Evolutionary conservation across 371 early-diverging fungal species (phyloP).

Genomic region (Lichtheimia ornata): DNA sequence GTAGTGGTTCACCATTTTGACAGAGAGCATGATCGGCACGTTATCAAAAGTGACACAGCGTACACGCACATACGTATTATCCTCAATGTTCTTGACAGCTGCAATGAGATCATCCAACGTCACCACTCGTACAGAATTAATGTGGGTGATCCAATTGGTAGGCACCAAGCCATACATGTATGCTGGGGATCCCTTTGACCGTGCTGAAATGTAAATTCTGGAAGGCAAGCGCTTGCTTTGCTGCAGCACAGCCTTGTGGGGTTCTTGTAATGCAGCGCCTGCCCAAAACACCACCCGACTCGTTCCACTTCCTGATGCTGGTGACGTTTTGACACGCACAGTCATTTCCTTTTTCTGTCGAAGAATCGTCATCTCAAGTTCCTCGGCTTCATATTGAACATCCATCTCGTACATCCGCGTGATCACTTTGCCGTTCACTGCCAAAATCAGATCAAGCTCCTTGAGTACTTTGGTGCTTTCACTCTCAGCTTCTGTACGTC

Average conservation of each 20-base stretch:
- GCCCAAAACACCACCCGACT: conserved; percentile 77
- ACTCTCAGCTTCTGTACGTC: conserved; percentile 68
- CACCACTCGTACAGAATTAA: conserved; percentile 63
- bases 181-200: conserved; percentile 79
- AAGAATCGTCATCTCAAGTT: conserved; percentile 61
- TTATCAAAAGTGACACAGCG: conserved; percentile 81
- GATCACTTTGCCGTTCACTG: conserved; percentile 69
- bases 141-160: conserved; percentile 81
- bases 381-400: conserved; percentile 56
- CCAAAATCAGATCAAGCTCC: conserved; percentile 77
- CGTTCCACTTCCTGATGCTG: conserved; percentile 69
- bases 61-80: conserved; percentile 82
- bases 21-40: conserved; percentile 75
- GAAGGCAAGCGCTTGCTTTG: conserved; percentile 76
- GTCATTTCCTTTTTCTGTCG: conserved; percentile 71
- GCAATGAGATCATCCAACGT: conserved; percentile 64
- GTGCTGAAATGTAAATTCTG: conserved; percentile 72
- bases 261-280: conserved; percentile 71
- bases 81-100: conserved; percentile 65
- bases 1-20: conserved; percentile 83
- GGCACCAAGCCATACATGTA: conserved; percentile 81
- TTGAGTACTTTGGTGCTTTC: conserved; percentile 66
- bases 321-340: conserved; percentile 59
- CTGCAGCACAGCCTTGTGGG: conserved; percentile 83
- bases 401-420: conserved; percentile 76